Evolutionary conservation across 176 grass and related monocot genomes (phyloP).

Genomic region (Alopecurus myosuroides): DNA sequence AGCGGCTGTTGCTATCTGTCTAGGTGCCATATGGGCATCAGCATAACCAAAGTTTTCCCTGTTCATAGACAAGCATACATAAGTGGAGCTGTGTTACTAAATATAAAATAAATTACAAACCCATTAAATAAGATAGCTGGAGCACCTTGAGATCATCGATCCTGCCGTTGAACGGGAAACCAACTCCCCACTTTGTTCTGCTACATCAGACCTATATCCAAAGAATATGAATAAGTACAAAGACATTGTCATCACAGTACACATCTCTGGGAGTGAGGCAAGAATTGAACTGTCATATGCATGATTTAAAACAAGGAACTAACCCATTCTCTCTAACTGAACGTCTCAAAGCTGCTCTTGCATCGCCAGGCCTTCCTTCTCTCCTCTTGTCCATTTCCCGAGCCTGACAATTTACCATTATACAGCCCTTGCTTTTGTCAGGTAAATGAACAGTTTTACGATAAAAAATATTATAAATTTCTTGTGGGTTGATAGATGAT

Average conservation of each 20-base stretch:
- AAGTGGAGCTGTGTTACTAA: neutral
- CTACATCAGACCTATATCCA: constrained; percentile 59
- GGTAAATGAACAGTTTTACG: neutral
- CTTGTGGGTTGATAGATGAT: constrained; percentile 14
- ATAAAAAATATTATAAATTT: neutral
- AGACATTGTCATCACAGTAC: neutral
- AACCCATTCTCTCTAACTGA: constrained; percentile 96
- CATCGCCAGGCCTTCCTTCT: constrained; percentile 92
- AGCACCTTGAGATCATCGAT: constrained; percentile 73
- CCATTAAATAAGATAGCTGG: neutral
- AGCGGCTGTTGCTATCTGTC: constrained; percentile 45
- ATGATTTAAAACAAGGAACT: constrained; percentile 14
- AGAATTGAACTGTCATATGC: neutral
- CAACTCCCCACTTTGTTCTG: constrained; percentile 79
- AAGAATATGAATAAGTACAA: constrained; percentile 9
- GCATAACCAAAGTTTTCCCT: constrained; percentile 78
- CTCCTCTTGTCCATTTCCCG: constrained; percentile 99
- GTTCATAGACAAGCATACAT: constrained; percentile 16
- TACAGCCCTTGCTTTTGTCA: neutral
- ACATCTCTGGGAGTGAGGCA: neutral
- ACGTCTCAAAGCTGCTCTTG: constrained; percentile 88
- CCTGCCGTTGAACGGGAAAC: constrained; percentile 54
- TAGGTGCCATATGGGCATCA: constrained; percentile 55
- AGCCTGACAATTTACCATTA: constrained; percentile 46
- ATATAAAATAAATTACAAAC: neutral